Evolutionary conservation across 179 eudicot genomes (phyloP), one percentile per base, ranked within the genome.

Genomic region (Gypsophila paniculata): DNA sequence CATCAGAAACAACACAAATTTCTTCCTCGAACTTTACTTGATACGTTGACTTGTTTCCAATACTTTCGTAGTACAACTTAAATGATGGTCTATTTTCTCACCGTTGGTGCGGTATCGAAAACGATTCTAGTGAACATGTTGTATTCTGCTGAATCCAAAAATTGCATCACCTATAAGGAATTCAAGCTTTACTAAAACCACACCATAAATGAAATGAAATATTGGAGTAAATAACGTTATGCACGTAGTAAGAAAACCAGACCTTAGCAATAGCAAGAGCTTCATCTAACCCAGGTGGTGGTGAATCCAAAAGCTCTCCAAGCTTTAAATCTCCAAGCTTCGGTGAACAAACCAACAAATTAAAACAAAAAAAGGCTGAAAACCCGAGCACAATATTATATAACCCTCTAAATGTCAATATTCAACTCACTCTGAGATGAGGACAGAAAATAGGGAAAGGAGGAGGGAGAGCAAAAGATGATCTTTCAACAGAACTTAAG

Each of bases 241-340:
- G 70, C 42, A 25, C 8, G 38, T 38, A 8, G 53, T 8, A 59
- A 0, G 5, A 49, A 68, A 51, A 4, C n/a, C 19, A 65, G 32
- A 74, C 99, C 97, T 91, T 94, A 70, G 99, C 86, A 76, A 94
- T 94, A 73, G 97, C 94, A 82, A 94, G 82, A 52, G 99, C 99
- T 83, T 94, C 99, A 82, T 94, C 99, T 72, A 94, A 74, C 61
- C 97, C 99, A 70, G 99, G 99, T 58, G 99, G 99, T 71, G 99
- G 99, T 44, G 96, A 87, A 78, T 94, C 97, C 88, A 94, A 82
- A 73, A 94, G 87, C 87, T 94, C 99, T 49, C 99, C 99, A 71
- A 91, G 94, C 81, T 91, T 91, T 66, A 94, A 70, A 46, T 94
- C 99, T 77, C 99, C 99, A 53, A 91, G 60, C 97, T 94, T 77